A percentile compares a stretch with the other conserved stretches of the same genome.
Evolutionary conservation across 805 yeast species (phyloP).

Genomic region (Candida tibetensis): DNA sequence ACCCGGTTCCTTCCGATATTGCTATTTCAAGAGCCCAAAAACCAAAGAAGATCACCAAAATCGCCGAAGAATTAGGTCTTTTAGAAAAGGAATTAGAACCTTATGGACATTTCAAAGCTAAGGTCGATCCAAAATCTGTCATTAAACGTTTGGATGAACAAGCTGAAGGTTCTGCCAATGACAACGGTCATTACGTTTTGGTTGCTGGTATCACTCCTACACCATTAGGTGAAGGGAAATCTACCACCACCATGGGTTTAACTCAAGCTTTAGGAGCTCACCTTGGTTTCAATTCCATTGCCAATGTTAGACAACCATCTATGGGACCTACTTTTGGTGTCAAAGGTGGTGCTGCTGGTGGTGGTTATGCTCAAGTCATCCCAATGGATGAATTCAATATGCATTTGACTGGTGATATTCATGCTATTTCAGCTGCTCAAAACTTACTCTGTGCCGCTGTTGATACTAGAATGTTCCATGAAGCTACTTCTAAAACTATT

Average conservation of each 20-base stretch:
- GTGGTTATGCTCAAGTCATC: conserved; percentile 83
- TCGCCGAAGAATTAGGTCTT: conserved; percentile 69
- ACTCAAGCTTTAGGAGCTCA: conserved; percentile 82
- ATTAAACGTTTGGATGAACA: conserved; percentile 50
- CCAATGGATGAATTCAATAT: conserved; percentile 88
- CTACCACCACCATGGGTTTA: conserved; percentile 79
- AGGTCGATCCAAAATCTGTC: conserved; percentile 51
- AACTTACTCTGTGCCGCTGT: conserved; percentile 81
- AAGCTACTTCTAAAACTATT: conserved; percentile 67
- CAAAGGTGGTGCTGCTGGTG: conserved; percentile 91
- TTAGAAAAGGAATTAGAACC: conserved; percentile 67
- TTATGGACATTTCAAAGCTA: conserved; percentile 74
- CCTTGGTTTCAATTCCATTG: conserved; percentile 63
- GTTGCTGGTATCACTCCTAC: conserved; percentile 87
- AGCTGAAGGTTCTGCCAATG: conserved; percentile 60
- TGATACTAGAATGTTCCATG: conserved; percentile 85
- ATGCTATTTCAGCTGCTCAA: conserved; percentile 80
- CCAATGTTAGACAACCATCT: conserved; percentile 83
- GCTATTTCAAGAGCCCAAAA: conserved; percentile 74
- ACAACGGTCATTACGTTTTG: conserved; percentile 69
- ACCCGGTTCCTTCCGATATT: conserved; percentile 79
- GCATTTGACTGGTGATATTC: conserved; percentile 85
- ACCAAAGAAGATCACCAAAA: conserved; percentile 66
- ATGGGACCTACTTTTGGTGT: conserved; percentile 90
- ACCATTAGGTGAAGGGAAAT: conserved; percentile 83